Evolutionary conservation across 768 basidiomycete genomes (phyloP), one percentile per base, ranked within the genome.

Genomic region (Mycena venus): DNA sequence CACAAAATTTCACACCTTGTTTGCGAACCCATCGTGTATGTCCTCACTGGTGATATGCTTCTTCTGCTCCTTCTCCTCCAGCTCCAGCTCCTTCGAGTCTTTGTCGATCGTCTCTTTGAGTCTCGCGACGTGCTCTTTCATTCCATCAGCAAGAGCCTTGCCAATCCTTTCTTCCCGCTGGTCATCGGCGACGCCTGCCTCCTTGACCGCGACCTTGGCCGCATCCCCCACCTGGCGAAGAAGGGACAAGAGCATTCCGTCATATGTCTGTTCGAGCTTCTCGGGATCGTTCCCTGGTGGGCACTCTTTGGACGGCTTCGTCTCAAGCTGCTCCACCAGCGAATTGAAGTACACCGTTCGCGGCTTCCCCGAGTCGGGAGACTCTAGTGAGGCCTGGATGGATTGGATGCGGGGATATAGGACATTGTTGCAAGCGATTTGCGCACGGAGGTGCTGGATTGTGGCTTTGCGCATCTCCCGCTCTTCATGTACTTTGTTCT

Each of bases 401-500:
- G 85, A 84, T 68, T 83, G 83, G 73, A 99, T 90, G 40, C 96
- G 91, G 12, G 92, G 91, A 31, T 92, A 85, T 60, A 99, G 92
- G 69, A 95, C 90, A 25, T 88, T 84, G 85, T 99, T 97, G 84
- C 96, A 95, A 5, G 88, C 91, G 82, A 97, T 93, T 85, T 98
- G 95, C 42, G 92, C 92, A n/a, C 86, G 80, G 77, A 96, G 88
- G 65, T 92, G 88, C 0, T 87, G 86, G 82, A 99, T 98, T 77
- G 89, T 92, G 68, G 87, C 86, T 80, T 94, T 96, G 75, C 96
- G 93, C 63, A 80, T 82, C 80, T 97, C 95, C 69, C 98, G 94
- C 85, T 98, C 96, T 84, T 99, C 97, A 86, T 99, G 98, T 78
- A 99, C 97, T 95, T 82, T 98, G 98, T 82, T 97, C 97, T 96